Evolutionary conservation across 306 rosid genomes (phyloP).

Genomic region (Bauhinia variegata): DNA sequence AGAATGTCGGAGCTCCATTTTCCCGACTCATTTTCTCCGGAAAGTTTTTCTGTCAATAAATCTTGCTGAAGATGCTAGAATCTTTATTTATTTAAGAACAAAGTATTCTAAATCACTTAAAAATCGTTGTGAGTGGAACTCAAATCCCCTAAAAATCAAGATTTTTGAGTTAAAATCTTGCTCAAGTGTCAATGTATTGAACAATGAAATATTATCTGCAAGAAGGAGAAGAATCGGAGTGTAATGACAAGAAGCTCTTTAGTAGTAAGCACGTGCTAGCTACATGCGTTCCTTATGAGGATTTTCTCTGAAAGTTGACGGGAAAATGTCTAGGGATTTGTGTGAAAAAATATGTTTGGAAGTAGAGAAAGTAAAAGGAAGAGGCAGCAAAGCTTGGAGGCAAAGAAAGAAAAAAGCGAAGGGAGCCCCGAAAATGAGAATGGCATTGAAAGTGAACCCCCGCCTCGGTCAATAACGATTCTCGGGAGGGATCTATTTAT

Average conservation of each 20-base stretch:
- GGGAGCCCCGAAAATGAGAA: background rate
- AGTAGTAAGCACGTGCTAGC: background rate
- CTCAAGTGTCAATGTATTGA: background rate
- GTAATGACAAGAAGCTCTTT: background rate
- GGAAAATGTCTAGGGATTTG: constrained; percentile 26
- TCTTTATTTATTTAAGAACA: too few species aligned
- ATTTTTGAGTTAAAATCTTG: constrained; percentile 15
- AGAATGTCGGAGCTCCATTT: constrained; percentile 15
- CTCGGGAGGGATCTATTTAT: too few species aligned
- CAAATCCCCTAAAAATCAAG: constrained; percentile 23
- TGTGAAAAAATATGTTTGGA: constrained; percentile 6
- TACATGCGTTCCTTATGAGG: constrained; percentile 23
- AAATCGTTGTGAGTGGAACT: background rate
- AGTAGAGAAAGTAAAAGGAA: constrained; percentile 16
- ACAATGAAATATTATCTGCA: background rate
- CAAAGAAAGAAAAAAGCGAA: constrained; percentile 22
- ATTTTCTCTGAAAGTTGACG: too few species aligned
- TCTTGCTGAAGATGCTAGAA: constrained; percentile 20
- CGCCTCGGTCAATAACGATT: too few species aligned
- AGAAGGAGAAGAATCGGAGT: background rate
- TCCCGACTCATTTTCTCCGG: constrained; percentile 41
- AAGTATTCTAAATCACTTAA: constrained; percentile 6
- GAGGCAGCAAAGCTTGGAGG: background rate
- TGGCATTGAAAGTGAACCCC: too few species aligned
- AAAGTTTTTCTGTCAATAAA: constrained; percentile 27